Evolutionary conservation across 2,329 filamentous ascomycete species (phyloP).

Genomic region (Colletotrichum sp.): DNA sequence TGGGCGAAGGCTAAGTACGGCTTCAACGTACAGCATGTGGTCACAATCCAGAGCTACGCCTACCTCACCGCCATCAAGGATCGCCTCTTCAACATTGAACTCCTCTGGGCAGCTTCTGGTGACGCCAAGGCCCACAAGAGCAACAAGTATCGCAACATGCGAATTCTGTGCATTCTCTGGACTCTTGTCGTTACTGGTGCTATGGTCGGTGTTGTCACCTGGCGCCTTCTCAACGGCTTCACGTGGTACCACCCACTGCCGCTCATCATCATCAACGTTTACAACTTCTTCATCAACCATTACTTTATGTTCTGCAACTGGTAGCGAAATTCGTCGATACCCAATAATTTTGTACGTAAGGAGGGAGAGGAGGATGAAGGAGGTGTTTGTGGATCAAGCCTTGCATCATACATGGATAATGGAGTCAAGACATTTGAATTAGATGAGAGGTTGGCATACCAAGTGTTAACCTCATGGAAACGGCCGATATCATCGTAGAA

Average conservation of each 20-base stretch:
- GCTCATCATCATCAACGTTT: conserved; percentile 40
- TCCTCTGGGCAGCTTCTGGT: conserved; percentile 44
- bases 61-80: conserved; percentile 48
- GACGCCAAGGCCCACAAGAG: conserved; percentile 44
- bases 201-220: conserved; percentile 38
- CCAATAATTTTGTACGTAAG: not conserved
- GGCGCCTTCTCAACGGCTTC: conserved; percentile 36
- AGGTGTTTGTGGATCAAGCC: not conserved
- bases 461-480: not conserved
- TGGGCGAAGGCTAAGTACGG: conserved; percentile 46
- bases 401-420: conserved; percentile 8
- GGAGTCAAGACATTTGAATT: conserved; percentile 3
- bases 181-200: conserved; percentile 34
- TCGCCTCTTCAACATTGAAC: conserved; percentile 40
- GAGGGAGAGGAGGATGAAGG: not conserved
- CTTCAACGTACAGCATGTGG: conserved; percentile 46
- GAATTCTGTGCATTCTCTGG: conserved; percentile 43
- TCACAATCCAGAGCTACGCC: conserved; percentile 46
- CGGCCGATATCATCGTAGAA: not conserved
- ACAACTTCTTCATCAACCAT: conserved; percentile 44
- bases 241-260: conserved; percentile 45
- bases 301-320: conserved; percentile 41
- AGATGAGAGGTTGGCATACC: not conserved
- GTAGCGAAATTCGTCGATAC: not conserved
- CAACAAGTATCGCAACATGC: conserved; percentile 49